Conservation (phyloP, 306 rosid species). For the Glycine tomentella region DNA sequence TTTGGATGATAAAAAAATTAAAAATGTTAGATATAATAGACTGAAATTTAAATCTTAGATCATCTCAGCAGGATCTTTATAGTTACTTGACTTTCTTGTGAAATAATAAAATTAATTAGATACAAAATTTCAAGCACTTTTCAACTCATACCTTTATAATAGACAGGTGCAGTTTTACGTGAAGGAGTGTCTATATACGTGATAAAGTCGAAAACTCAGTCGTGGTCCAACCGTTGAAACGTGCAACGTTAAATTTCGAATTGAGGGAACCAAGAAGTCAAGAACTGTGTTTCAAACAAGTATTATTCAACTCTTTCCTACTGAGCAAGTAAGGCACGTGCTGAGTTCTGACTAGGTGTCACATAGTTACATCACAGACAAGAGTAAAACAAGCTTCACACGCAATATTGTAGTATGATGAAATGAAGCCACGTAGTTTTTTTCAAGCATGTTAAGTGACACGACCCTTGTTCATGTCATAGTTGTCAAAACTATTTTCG, state of each 20-base stretch:
- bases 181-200: slow-evolving; percentile 9
- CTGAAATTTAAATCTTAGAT: not conserved
- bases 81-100: not conserved
- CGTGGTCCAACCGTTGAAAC: not conserved
- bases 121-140: not conserved
- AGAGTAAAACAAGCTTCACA: not conserved
- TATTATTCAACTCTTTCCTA: slow-evolving; percentile 36
- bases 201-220: not conserved
- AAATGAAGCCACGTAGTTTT: slow-evolving; percentile 32
- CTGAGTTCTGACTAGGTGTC: not conserved
- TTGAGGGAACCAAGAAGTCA: not conserved
- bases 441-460: not conserved
- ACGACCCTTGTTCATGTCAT: not conserved
- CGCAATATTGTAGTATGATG: slow-evolving; percentile 1
- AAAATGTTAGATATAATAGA: no score
- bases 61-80: not conserved
- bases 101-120: not conserved
- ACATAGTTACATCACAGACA: not conserved
- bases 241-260: not conserved
- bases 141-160: no score
- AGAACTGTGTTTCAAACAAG: slow-evolving; percentile 3
- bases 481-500: slow-evolving; percentile 3
- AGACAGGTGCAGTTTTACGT: not conserved
- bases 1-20: no score
- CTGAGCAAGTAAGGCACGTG: not conserved